A percentile compares a stretch with the other conserved stretches of the same genome.
These are phyloP conservation scores for Cordia subcordata DNA, from an alignment of 257 asterid species.

Conservation along the genomic window DNA sequence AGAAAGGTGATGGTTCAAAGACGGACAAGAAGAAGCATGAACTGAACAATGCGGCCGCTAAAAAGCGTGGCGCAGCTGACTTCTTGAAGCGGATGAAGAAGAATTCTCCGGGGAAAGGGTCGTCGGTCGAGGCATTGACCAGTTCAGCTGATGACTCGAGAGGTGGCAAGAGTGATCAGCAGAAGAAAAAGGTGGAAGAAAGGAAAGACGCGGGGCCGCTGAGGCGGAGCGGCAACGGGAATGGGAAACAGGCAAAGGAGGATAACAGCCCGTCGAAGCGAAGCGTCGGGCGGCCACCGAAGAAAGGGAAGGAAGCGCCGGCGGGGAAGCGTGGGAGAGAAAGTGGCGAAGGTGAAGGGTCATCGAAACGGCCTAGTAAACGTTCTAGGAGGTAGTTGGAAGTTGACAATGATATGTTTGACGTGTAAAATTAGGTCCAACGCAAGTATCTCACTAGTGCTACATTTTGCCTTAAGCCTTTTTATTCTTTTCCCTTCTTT, in stretches of 20 bases:
- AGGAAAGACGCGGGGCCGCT: constrained; percentile 14
- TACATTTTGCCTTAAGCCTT: too few relatives aligned
- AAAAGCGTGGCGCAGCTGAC: constrained; percentile 35
- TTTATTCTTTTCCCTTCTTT: too few relatives aligned
- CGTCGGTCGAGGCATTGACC: constrained; percentile 18
- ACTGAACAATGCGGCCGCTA: background rate
- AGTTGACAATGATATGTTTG: too few relatives aligned
- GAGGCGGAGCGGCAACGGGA: constrained; percentile 11
- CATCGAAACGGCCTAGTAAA: constrained; percentile 32
- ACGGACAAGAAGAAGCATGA: constrained; percentile 24
- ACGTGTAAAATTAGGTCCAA: too few relatives aligned
- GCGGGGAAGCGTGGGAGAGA: constrained; percentile 27
- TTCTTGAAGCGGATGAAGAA: constrained; percentile 30
- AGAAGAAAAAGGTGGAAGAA: constrained; percentile 22
- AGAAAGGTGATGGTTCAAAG: constrained; percentile 5
- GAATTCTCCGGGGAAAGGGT: constrained; percentile 24
- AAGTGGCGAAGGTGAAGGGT: constrained; percentile 23
- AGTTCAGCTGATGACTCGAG: constrained; percentile 5
- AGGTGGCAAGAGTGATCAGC: constrained; percentile 15
- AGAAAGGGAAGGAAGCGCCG: constrained; percentile 24
- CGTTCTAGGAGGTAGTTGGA: constrained; percentile 25
- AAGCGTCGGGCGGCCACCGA: constrained; percentile 27
- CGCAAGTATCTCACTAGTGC: too few relatives aligned
- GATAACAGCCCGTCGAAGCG: constrained; percentile 30
- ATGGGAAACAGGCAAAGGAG: constrained; percentile 18